Evolutionary conservation across 768 basidiomycete genomes (phyloP).

Genomic region (Naganishia antarctica): DNA sequence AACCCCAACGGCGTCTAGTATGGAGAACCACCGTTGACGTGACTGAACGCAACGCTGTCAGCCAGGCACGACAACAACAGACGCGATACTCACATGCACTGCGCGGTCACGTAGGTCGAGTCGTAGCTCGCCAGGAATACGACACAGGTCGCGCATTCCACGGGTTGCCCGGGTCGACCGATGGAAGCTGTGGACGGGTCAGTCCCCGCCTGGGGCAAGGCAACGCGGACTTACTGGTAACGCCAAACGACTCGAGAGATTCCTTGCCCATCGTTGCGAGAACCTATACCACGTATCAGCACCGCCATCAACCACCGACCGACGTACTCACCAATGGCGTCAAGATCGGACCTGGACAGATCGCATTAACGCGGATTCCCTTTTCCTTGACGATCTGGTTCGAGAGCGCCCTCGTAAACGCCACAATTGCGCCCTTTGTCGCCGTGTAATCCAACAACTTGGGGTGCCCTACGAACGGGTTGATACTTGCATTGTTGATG

Average conservation of each 20-base stretch:
- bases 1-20: constrained; percentile 15
- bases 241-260: constrained; percentile 44
- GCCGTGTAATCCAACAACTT: constrained; percentile 58
- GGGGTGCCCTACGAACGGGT: constrained; percentile 27
- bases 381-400: constrained; percentile 55
- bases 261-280: constrained; percentile 49
- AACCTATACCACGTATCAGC: neutral
- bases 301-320: too few species aligned
- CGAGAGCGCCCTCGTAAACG: constrained; percentile 54
- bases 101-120: constrained; percentile 46
- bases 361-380: constrained; percentile 54
- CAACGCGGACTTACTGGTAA: constrained; percentile 32
- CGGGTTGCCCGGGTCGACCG: constrained; percentile 50
- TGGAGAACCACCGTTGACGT: constrained; percentile 14
- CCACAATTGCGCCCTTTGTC: constrained; percentile 54
- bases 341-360: constrained; percentile 34
- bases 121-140: constrained; percentile 55
- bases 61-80: neutral
- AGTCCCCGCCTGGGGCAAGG: too few species aligned
- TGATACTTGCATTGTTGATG: constrained; percentile 58
- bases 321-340: constrained; percentile 22
- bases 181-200: constrained; percentile 25
- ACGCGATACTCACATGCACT: constrained; percentile 22
- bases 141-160: constrained; percentile 57
- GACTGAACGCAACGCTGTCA: neutral